Percentiles rank a stretch among this genome's conserved stretches.
Evolutionary conservation across 164 flowering plant species (phyloP).

Genomic region (Sedum album): DNA sequence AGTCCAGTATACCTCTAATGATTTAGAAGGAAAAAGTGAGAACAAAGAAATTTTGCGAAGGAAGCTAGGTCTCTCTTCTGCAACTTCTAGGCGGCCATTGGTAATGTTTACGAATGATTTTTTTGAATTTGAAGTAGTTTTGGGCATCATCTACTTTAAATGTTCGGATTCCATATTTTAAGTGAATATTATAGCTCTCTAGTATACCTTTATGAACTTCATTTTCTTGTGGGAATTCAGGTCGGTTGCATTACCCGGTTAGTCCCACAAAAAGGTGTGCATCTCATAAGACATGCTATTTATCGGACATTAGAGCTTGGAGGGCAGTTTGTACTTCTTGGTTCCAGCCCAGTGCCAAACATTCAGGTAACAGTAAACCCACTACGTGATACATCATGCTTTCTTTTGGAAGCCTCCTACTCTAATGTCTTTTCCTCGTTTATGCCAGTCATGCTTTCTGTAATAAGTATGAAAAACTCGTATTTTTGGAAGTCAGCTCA

Average conservation of each 20-base stretch:
- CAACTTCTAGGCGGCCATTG: slow-evolving; percentile 54
- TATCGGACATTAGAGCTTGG: slow-evolving; percentile 83
- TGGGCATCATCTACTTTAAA: not conserved
- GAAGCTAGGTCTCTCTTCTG: slow-evolving; percentile 51
- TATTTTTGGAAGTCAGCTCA: not conserved
- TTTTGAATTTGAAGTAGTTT: not conserved
- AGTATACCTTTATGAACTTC: not conserved
- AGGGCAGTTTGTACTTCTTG: slow-evolving; percentile 94
- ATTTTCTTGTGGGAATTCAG: slow-evolving; percentile 25
- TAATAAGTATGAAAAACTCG: not conserved
- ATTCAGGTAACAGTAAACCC: slow-evolving; percentile 52
- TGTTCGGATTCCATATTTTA: not conserved
- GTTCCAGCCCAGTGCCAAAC: slow-evolving; percentile 92
- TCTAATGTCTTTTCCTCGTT: not conserved
- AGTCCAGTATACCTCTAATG: slow-evolving; percentile 68
- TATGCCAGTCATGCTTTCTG: not conserved
- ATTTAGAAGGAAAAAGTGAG: slow-evolving; percentile 72
- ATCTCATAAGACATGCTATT: slow-evolving; percentile 94
- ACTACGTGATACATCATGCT: not conserved
- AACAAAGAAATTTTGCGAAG: slow-evolving; percentile 63
- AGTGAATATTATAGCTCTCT: not conserved
- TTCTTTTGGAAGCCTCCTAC: not conserved
- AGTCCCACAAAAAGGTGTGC: slow-evolving; percentile 97
- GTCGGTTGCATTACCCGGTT: slow-evolving; percentile 92
- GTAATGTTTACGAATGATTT: slow-evolving; percentile 26